A percentile compares a stretch with the other conserved stretches of the same genome.
phyloP scores from a whole-genome alignment of 345 rosid genomes.

The Gossypium mustelinum region DNA sequence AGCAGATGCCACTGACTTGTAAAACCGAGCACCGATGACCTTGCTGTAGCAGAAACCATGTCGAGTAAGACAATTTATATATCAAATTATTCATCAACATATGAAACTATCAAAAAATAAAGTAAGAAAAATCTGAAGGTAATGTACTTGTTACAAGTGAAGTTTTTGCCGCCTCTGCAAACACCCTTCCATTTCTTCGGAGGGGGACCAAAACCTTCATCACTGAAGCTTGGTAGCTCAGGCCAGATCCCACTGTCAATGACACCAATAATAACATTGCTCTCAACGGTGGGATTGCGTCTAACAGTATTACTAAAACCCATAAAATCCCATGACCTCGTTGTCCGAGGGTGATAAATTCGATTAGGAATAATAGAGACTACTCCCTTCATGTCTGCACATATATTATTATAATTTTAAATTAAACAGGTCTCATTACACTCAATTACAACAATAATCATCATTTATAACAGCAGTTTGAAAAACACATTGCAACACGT shows the following conservation, averaged over 20 bases:
- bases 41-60: conserved; percentile 23
- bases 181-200: conserved; percentile 49
- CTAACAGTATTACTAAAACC: conserved; percentile 26
- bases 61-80: conserved; percentile 2
- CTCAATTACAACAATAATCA: not conserved
- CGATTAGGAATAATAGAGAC: conserved; percentile 46
- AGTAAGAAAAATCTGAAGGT: not conserved
- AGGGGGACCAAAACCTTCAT: conserved; percentile 46
- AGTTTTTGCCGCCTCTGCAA: conserved; percentile 37
- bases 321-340: conserved; percentile 59
- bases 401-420: not conserved
- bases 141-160: conserved; percentile 10
- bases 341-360: conserved; percentile 34
- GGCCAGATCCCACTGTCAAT: conserved; percentile 51
- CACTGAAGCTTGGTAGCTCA: conserved; percentile 43
- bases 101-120: not conserved
- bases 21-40: conserved; percentile 41
- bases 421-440: not conserved
- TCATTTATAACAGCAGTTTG: not conserved
- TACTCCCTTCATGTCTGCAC: conserved; percentile 31
- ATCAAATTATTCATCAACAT: conserved; percentile 11
- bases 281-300: conserved; percentile 15
- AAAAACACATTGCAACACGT: conserved; percentile 6
- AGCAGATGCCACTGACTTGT: not conserved
- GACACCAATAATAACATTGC: conserved; percentile 38